Percentiles rank a stretch among this genome's conserved stretches.
These are phyloP conservation scores for Arthrobotrys entomopaga DNA, from an alignment of 2,329 filamentous ascomycete genomes.

Conservation along the genomic window DNA sequence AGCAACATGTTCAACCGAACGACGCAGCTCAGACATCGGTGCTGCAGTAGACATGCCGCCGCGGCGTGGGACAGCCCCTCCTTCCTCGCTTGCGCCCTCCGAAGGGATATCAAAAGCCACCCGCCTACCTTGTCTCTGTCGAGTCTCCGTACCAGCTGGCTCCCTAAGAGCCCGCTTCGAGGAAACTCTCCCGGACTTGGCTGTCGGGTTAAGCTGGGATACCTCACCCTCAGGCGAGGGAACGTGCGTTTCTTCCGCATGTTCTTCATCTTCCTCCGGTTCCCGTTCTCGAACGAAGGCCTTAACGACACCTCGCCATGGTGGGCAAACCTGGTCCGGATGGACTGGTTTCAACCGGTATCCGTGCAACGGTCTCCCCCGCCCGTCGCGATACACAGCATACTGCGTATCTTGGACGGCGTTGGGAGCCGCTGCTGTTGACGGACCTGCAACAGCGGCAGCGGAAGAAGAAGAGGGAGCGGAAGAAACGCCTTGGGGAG, in stretches of 20 bases:
- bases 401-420: conserved; percentile 8
- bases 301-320: conserved; percentile 19
- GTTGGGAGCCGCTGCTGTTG: too few relatives aligned
- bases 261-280: conserved; percentile 5
- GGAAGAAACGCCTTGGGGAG: not conserved
- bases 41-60: not conserved
- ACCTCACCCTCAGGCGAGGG: too few relatives aligned
- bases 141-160: not conserved
- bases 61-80: not conserved
- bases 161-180: not conserved
- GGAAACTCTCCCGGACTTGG: not conserved
- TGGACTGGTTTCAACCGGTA: conserved; percentile 34
- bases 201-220: not conserved
- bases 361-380: conserved; percentile 19
- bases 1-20: not conserved
- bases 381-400: not conserved
- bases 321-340: conserved; percentile 2
- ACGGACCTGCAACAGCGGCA: too few relatives aligned
- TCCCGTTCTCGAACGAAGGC: conserved; percentile 13
- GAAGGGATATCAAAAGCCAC: not conserved
- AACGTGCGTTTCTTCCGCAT: not conserved
- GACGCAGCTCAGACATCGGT: conserved; percentile 3
- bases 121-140: not conserved
- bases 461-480: not conserved
- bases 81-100: not conserved